These are phyloP conservation scores for Saccharomyces hybrid DNA, from an alignment of 1,139 yeast genomes.

Conservation along the genomic window DNA sequence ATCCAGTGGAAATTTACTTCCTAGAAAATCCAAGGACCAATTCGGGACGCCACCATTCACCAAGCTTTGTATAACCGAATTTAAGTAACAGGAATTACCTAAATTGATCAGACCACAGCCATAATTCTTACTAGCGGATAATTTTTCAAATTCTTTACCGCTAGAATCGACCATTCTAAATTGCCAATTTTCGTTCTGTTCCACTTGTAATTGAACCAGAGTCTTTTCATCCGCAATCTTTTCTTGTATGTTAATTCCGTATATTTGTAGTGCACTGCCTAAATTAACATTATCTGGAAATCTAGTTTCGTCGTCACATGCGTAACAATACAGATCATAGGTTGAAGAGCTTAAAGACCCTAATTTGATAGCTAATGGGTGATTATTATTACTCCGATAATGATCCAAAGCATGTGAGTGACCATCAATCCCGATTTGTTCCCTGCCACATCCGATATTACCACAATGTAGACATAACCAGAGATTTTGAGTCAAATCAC, in stretches of 20 bases:
- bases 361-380: slow-evolving; percentile 79
- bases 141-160: slow-evolving; percentile 58
- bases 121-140: slow-evolving; percentile 53
- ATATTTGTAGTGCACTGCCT: slow-evolving; percentile 42
- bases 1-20: slow-evolving; percentile 29
- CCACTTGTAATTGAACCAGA: slow-evolving; percentile 80
- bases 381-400: slow-evolving; percentile 43
- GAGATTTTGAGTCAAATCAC: slow-evolving; percentile 67
- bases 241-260: slow-evolving; percentile 59
- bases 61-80: slow-evolving; percentile 70
- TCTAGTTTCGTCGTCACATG: slow-evolving; percentile 80
- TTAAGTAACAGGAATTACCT: slow-evolving; percentile 89
- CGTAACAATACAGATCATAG: slow-evolving; percentile 80
- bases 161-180: slow-evolving; percentile 68
- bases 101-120: slow-evolving; percentile 66
- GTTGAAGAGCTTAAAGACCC: slow-evolving; percentile 71
- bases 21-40: slow-evolving; percentile 20
- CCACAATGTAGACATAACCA: slow-evolving; percentile 96
- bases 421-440: slow-evolving; percentile 87
- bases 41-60: slow-evolving; percentile 35
- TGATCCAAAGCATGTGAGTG: slow-evolving; percentile 84
- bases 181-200: slow-evolving; percentile 90
- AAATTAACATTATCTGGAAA: slow-evolving; percentile 47
- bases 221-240: slow-evolving; percentile 63
- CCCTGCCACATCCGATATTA: slow-evolving; percentile 82